Conservation (phyloP, 306 rosid species). For the Astragalus glycyphyllos region DNA sequence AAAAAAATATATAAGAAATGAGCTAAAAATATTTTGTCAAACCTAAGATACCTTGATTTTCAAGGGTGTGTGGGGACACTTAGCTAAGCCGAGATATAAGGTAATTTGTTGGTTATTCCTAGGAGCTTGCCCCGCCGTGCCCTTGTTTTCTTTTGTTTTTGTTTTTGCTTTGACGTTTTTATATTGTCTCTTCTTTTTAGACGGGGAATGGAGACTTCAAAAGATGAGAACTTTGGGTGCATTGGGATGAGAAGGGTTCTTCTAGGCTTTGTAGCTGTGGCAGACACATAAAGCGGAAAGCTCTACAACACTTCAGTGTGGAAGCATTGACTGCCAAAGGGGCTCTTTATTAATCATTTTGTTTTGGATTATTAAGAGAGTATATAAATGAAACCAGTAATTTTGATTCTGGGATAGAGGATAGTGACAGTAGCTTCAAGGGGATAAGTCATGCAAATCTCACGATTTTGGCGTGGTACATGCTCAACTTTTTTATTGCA, state of each 20-base stretch:
- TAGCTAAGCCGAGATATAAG: conserved; percentile 53
- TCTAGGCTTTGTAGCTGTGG: conserved; percentile 53
- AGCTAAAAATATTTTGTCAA: background rate
- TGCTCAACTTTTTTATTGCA: too few species aligned
- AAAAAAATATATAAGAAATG: background rate
- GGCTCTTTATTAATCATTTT: conserved; percentile 44
- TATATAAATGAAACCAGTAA: too few species aligned
- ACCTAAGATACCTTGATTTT: conserved; percentile 41
- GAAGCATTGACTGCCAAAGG: conserved; percentile 44
- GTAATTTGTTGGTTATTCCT: conserved; percentile 46
- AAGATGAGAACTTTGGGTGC: conserved; percentile 45
- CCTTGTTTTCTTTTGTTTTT: conserved; percentile 41
- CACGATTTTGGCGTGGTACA: background rate
- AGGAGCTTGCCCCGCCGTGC: conserved; percentile 29
- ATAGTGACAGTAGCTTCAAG: background rate
- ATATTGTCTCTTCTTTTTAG: conserved; percentile 55
- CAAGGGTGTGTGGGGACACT: conserved; percentile 61
- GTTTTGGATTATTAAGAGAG: conserved; percentile 1
- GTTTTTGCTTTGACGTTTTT: conserved; percentile 38
- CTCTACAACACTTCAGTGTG: conserved; percentile 43
- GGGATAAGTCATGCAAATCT: background rate
- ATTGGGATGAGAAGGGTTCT: conserved; percentile 31
- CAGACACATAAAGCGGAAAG: conserved; percentile 65
- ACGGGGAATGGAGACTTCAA: conserved; percentile 43
- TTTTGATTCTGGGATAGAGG: conserved; percentile 1